Conservation (phyloP, 2,329 filamentous ascomycete species). For the Aspergillus fischeri region DNA sequence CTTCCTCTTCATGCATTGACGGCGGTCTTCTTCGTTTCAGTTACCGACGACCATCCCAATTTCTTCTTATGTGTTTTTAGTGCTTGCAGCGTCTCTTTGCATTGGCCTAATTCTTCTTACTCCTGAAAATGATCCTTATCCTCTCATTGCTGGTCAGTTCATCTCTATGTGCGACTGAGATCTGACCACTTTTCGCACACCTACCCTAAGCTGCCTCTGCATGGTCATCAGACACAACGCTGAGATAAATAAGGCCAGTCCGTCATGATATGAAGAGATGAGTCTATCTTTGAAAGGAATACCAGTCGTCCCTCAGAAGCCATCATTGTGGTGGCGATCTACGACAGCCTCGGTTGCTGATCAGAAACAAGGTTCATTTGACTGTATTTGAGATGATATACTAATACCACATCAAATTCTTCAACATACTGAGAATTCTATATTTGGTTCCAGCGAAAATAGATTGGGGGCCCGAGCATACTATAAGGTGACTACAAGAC, state of each 20-base stretch:
- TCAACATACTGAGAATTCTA: not conserved
- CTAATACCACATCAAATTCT: not conserved
- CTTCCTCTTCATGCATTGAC: not conserved
- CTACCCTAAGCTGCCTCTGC: not conserved
- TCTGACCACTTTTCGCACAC: not conserved
- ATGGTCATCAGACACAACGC: not conserved
- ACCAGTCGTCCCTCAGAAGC: not conserved
- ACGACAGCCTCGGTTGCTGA: no score
- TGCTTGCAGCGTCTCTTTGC: conserved; percentile 1
- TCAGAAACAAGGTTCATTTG: no score
- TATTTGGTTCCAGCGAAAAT: not conserved
- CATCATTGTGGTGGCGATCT: not conserved
- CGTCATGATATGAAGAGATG: not conserved
- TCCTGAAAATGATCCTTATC: not conserved
- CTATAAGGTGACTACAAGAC: not conserved
- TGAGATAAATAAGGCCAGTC: not conserved
- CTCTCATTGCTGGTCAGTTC: not conserved
- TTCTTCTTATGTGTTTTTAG: not conserved
- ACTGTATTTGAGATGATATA: not conserved
- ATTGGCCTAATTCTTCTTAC: not conserved
- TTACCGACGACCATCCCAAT: not conserved
- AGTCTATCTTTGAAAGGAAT: not conserved
- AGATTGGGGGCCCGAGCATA: not conserved
- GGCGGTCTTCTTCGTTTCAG: not conserved
- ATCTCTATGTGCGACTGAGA: not conserved